Evolutionary conservation across 2,329 filamentous ascomycete species (phyloP).

Genomic region (Fusarium paranaense): DNA sequence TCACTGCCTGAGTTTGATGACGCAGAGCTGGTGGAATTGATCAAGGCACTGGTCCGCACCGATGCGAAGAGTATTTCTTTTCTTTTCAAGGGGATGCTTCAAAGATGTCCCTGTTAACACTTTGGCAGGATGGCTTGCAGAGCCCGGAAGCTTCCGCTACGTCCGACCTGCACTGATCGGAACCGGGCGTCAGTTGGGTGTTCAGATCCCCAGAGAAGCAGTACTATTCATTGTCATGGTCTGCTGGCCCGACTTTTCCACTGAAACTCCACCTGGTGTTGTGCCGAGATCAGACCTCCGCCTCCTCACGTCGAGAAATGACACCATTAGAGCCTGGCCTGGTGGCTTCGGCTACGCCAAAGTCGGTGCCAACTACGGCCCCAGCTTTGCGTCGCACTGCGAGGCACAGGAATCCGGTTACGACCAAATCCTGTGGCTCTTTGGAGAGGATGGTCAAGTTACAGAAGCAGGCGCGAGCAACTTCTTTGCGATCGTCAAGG

Average conservation of each 20-base stretch:
- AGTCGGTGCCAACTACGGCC: constrained; percentile 33
- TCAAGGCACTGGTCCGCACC: background rate
- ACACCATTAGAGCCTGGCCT: constrained; percentile 18
- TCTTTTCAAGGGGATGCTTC: too few species aligned
- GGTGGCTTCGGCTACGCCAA: constrained; percentile 51
- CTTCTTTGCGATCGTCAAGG: constrained; percentile 73
- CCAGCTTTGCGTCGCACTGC: constrained; percentile 12
- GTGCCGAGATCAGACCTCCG: background rate
- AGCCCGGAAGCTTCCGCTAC: constrained; percentile 11
- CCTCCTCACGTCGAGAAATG: constrained; percentile 11
- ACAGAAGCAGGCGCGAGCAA: constrained; percentile 65
- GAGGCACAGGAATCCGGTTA: constrained; percentile 21
- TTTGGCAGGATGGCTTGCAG: background rate
- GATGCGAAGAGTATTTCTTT: background rate
- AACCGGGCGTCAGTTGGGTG: constrained; percentile 10
- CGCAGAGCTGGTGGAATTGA: background rate
- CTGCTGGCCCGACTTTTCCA: constrained; percentile 7
- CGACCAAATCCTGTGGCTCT: constrained; percentile 71
- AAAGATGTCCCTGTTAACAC: too few species aligned
- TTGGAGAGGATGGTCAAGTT: constrained; percentile 64
- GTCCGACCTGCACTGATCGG: constrained; percentile 21
- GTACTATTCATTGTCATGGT: constrained; percentile 1
- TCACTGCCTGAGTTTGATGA: background rate
- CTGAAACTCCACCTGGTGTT: background rate
- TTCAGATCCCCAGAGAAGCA: constrained; percentile 16